These are phyloP conservation scores for Eimeria sp. DNA, from an alignment of 169 alveolate species.

Conservation along the genomic window DNA sequence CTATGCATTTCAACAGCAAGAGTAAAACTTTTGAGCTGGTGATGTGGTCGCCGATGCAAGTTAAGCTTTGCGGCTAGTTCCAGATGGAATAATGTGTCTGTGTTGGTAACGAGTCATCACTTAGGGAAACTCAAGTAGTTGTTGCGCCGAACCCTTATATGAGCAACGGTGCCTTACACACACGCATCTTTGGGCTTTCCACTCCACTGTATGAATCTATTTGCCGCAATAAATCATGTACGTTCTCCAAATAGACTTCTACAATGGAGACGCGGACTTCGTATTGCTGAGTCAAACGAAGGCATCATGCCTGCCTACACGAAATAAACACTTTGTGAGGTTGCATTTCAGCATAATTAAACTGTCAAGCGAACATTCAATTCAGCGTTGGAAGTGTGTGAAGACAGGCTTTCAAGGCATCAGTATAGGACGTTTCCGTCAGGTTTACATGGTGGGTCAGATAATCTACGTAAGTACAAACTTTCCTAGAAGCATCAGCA, in stretches of 20 bases:
- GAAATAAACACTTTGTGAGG: neutral
- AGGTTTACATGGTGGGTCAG: neutral
- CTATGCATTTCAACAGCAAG: neutral
- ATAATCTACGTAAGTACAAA: neutral
- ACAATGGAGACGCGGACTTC: conserved; percentile 66
- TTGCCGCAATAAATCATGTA: conserved; percentile 38
- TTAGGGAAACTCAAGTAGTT: neutral
- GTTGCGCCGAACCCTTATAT: neutral
- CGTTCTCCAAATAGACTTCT: conserved; percentile 70
- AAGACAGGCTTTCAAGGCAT: neutral
- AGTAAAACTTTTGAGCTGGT: neutral
- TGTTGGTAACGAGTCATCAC: neutral
- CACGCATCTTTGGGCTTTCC: conserved; percentile 53
- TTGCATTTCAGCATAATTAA: neutral
- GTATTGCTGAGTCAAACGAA: conserved; percentile 47
- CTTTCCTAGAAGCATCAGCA: neutral
- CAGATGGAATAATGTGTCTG: neutral
- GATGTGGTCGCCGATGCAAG: neutral
- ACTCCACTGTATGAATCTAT: neutral
- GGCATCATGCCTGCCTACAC: neutral
- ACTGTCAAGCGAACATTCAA: neutral
- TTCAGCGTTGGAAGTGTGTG: neutral
- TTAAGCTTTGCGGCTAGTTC: too few species aligned
- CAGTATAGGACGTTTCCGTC: neutral
- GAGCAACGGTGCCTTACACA: conserved; percentile 45